A percentile compares a stretch with the other conserved stretches of the same genome.
Evolutionary conservation across 768 basidiomycete species (phyloP).

Genomic region (Clavulina sp.): DNA sequence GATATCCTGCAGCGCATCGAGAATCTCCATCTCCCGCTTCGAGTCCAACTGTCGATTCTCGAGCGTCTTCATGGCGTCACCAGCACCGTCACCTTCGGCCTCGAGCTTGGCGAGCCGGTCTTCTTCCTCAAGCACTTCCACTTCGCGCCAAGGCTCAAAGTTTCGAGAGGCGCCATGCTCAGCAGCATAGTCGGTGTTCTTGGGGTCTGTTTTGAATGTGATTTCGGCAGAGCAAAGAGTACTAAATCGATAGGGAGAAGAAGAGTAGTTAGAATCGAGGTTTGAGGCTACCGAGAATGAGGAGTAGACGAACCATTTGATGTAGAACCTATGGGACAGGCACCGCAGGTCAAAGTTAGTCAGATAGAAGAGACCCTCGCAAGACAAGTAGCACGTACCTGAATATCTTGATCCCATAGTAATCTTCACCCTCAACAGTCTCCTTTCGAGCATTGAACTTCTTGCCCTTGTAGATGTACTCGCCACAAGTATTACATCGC

Average conservation of each 20-base stretch:
- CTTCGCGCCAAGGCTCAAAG: constrained; percentile 94
- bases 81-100: constrained; percentile 84
- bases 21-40: constrained; percentile 94
- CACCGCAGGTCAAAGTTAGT: background rate
- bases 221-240: constrained; percentile 95
- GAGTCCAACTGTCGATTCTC: constrained; percentile 87
- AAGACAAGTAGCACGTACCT: constrained; percentile 18
- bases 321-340: constrained; percentile 38
- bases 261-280: background rate
- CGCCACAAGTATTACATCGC: constrained; percentile 90
- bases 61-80: constrained; percentile 93
- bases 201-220: constrained; percentile 98
- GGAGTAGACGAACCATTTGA: constrained; percentile 50
- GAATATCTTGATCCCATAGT: constrained; percentile 95
- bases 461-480: constrained; percentile 98
- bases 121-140: constrained; percentile 51
- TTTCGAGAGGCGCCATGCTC: constrained; percentile 97
- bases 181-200: constrained; percentile 84
- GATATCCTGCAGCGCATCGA: constrained; percentile 90
- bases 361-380: background rate
- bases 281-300: background rate
- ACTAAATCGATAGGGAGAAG: constrained; percentile 26
- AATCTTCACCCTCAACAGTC: constrained; percentile 92
- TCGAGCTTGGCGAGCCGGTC: constrained; percentile 74
- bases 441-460: constrained; percentile 99